A percentile compares a stretch with the other conserved stretches of the same genome.
These are phyloP conservation scores for Aureobasidium sp. DNA, from an alignment of 2,329 filamentous ascomycete genomes.

Conservation along the genomic window DNA sequence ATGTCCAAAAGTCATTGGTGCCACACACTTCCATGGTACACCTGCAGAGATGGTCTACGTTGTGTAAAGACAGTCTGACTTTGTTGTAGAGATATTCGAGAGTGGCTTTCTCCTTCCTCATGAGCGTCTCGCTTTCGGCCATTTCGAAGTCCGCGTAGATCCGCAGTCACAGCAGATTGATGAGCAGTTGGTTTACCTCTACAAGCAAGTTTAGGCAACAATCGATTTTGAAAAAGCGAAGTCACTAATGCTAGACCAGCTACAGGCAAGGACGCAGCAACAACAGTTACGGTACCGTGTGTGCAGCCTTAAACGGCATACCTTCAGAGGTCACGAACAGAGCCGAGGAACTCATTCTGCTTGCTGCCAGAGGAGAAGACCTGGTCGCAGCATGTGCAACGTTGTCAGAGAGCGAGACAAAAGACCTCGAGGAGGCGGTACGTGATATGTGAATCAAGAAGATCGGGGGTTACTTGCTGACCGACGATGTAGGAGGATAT, in stretches of 20 bases:
- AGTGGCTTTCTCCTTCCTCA: conserved; percentile 48
- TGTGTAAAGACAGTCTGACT: conserved; percentile 28
- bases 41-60: conserved; percentile 22
- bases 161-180: conserved; percentile 43
- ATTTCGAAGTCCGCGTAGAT: conserved; percentile 66
- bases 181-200: conserved; percentile 67
- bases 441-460: conserved; percentile 18
- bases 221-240: background rate
- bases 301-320: conserved; percentile 81
- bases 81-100: conserved; percentile 59
- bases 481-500: background rate
- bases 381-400: conserved; percentile 64
- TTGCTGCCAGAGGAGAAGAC: conserved; percentile 68
- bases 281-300: conserved; percentile 78
- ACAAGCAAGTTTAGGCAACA: conserved; percentile 42
- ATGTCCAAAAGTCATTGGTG: conserved; percentile 53
- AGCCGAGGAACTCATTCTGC: conserved; percentile 63
- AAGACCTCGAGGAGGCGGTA: conserved; percentile 62
- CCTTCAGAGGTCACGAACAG: conserved; percentile 63
- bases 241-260: background rate
- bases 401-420: conserved; percentile 56
- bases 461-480: background rate
- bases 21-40: conserved; percentile 56
- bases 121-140: conserved; percentile 51
- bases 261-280: conserved; percentile 56